These are phyloP conservation scores for Candida germanica DNA, from an alignment of 805 yeast genomes.

Conservation along the genomic window DNA sequence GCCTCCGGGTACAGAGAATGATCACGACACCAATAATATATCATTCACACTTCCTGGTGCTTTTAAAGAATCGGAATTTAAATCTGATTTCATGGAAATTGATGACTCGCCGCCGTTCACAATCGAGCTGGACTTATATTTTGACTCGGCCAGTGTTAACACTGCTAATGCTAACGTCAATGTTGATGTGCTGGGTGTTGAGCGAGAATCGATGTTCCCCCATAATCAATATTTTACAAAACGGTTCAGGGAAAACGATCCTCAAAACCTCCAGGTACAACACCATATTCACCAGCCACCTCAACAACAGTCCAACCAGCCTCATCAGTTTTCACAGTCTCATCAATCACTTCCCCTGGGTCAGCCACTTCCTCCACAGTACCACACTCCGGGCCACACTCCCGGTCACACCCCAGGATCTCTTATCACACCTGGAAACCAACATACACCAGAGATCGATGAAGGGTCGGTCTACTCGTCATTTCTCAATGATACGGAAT, in stretches of 20 bases:
- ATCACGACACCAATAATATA: slow-evolving; percentile 8
- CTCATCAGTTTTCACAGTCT: too few relatives aligned
- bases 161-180: background rate
- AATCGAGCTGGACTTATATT: slow-evolving; percentile 29
- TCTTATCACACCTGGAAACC: background rate
- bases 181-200: background rate
- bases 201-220: slow-evolving; percentile 12
- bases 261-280: background rate
- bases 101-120: slow-evolving; percentile 39
- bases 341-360: too few relatives aligned
- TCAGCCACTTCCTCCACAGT: too few relatives aligned
- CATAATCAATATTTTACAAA: slow-evolving; percentile 12
- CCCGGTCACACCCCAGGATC: slow-evolving; percentile 8
- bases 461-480: slow-evolving; percentile 11
- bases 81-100: slow-evolving; percentile 29
- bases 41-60: slow-evolving; percentile 24
- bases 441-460: slow-evolving; percentile 4
- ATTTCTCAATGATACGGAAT: slow-evolving; percentile 12
- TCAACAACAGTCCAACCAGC: background rate
- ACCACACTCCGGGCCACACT: too few relatives aligned
- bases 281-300: too few relatives aligned
- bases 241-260: slow-evolving; percentile 4
- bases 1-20: background rate
- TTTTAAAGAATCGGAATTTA: slow-evolving; percentile 20
- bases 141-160: slow-evolving; percentile 15